Evolutionary conservation across 768 basidiomycete genomes (phyloP).

Genomic region (Lactifluus volemus): DNA sequence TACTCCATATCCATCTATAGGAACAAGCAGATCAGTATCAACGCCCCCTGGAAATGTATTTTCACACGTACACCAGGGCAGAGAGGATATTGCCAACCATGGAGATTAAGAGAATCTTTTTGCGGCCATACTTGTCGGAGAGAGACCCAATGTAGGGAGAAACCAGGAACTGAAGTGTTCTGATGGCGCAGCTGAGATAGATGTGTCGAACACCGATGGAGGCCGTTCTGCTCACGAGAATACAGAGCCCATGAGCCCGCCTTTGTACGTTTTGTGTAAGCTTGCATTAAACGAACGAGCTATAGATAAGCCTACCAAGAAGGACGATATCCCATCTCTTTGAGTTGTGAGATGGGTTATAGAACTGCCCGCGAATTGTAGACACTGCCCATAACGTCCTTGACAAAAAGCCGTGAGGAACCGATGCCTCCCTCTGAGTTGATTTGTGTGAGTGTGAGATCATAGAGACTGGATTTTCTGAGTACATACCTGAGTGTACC

Average conservation of each 20-base stretch:
- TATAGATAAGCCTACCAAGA: conserved; percentile 46
- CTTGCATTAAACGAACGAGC: not conserved
- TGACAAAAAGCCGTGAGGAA: conserved; percentile 63
- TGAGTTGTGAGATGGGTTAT: conserved; percentile 49
- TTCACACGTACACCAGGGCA: conserved; percentile 60
- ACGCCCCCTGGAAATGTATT: conserved; percentile 1
- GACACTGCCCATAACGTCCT: conserved; percentile 62
- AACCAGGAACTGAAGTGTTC: conserved; percentile 75
- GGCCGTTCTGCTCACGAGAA: conserved; percentile 60
- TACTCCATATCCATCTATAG: conserved; percentile 79
- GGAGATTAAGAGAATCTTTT: conserved; percentile 67
- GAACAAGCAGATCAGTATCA: not conserved
- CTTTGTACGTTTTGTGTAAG: conserved; percentile 26
- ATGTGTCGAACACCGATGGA: not conserved
- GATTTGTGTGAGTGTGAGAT: not conserved
- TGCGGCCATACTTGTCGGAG: conserved; percentile 87
- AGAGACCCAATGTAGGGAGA: conserved; percentile 76
- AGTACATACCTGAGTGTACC: conserved; percentile 61
- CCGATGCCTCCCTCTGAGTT: conserved; percentile 58
- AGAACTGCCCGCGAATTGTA: conserved; percentile 54
- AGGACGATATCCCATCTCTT: conserved; percentile 91
- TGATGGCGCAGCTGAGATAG: conserved; percentile 24
- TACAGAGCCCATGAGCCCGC: conserved; percentile 87
- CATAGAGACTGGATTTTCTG: not conserved
- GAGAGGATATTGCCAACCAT: conserved; percentile 94